Percentiles rank a stretch among this genome's conserved stretches.
These are phyloP conservation scores for Termitomyces sp. DNA, from an alignment of 768 basidiomycete genomes.

Conservation along the genomic window DNA sequence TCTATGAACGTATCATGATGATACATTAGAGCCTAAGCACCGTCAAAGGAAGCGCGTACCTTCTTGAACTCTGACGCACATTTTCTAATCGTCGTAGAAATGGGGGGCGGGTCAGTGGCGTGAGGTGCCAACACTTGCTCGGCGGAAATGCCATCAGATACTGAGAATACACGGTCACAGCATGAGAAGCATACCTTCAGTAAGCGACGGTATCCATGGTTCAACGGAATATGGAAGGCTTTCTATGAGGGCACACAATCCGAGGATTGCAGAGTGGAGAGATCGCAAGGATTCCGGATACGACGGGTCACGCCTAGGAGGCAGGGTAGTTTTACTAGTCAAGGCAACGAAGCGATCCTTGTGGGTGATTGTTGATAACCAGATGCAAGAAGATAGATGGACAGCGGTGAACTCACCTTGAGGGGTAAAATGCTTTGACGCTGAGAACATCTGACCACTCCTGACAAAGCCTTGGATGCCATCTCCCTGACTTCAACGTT, in stretches of 20 bases:
- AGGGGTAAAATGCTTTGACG: constrained; percentile 79
- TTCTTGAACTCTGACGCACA: constrained; percentile 85
- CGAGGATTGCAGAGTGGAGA: constrained; percentile 86
- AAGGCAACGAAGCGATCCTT: constrained; percentile 79
- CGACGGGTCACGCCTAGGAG: constrained; percentile 58
- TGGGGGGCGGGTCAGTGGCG: constrained; percentile 82
- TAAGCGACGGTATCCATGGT: constrained; percentile 80
- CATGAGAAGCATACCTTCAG: constrained; percentile 49
- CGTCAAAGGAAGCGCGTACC: constrained; percentile 33
- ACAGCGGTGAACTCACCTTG: constrained; percentile 46
- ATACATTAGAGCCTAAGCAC: constrained; percentile 9
- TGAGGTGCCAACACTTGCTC: constrained; percentile 65
- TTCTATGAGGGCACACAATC: constrained; percentile 84
- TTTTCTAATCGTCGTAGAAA: constrained; percentile 84
- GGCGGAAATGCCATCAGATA: constrained; percentile 9
- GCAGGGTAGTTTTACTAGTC: constrained; percentile 57
- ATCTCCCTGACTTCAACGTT: constrained; percentile 93
- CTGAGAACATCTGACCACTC: constrained; percentile 87
- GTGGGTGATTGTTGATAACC: constrained; percentile 7
- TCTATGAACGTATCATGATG: constrained; percentile 28
- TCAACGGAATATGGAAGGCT: constrained; percentile 95
- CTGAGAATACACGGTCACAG: not conserved
- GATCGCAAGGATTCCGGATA: constrained; percentile 72
- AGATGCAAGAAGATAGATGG: constrained; percentile 3
- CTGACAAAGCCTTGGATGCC: constrained; percentile 81